Conservation (phyloP, 176 grass and related monocot species). For the Avena sativa region DNA sequence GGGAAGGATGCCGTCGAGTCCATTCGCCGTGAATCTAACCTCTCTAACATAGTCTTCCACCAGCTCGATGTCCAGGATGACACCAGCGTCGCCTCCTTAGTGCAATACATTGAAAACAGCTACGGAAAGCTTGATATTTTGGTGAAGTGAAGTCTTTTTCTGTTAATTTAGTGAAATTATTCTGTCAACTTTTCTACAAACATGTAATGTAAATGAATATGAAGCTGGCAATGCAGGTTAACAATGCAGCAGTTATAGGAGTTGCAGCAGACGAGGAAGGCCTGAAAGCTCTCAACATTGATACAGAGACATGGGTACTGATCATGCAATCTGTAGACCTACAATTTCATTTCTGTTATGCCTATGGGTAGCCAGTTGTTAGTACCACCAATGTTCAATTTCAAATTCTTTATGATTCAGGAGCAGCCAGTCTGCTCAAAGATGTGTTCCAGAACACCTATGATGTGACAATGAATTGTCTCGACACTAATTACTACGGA, state of each 20-base stretch:
- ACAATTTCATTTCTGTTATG: not conserved
- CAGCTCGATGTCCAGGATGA: slow-evolving; percentile 61
- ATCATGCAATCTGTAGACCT: not conserved
- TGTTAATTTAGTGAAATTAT: not conserved
- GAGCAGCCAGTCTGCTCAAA: slow-evolving; percentile 59
- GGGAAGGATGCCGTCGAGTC: slow-evolving; percentile 50
- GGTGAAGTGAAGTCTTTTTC: slow-evolving; percentile 29
- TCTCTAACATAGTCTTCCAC: slow-evolving; percentile 63
- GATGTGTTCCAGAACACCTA: slow-evolving; percentile 59
- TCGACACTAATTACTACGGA: slow-evolving; percentile 66
- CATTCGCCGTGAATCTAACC: slow-evolving; percentile 37
- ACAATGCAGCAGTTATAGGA: slow-evolving; percentile 67
- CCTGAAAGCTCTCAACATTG: slow-evolving; percentile 65
- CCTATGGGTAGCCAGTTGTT: not conserved
- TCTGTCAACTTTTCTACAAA: not conserved
- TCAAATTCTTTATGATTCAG: slow-evolving; percentile 42
- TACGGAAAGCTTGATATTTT: slow-evolving; percentile 78
- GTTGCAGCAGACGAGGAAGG: slow-evolving; percentile 54
- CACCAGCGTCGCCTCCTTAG: slow-evolving; percentile 45
- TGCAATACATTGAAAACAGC: slow-evolving; percentile 37
- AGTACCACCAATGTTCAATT: not conserved
- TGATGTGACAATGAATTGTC: slow-evolving; percentile 51
- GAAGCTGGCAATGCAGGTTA: slow-evolving; percentile 43
- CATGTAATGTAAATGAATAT: not conserved
- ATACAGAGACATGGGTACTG: slow-evolving; percentile 58